A percentile compares a stretch with the other conserved stretches of the same genome.
Conservation (phyloP, 371 early-diverging fungal genomes). For the Enterospora canceri region DNA sequence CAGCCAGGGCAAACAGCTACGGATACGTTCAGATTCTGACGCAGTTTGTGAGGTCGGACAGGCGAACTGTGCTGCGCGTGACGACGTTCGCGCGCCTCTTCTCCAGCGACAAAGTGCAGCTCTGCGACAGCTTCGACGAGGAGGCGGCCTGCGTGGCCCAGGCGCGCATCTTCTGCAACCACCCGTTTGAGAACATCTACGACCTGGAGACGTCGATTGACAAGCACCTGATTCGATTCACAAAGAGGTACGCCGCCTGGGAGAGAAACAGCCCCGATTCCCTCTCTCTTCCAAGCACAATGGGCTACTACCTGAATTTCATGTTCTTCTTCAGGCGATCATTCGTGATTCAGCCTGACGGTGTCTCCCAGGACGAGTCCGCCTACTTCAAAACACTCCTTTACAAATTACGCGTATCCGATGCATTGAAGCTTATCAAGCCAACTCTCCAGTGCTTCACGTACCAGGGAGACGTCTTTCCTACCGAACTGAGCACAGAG, state of each 20-base stretch:
- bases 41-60: slow-evolving; percentile 45
- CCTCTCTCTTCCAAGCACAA: slow-evolving; percentile 77
- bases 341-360: slow-evolving; percentile 94
- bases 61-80: slow-evolving; percentile 36
- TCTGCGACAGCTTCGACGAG: slow-evolving; percentile 84
- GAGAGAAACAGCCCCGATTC: slow-evolving; percentile 80
- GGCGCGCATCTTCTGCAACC: slow-evolving; percentile 88
- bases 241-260: slow-evolving; percentile 85
- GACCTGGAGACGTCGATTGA: slow-evolving; percentile 95
- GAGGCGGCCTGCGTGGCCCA: slow-evolving; percentile 93
- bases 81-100: slow-evolving; percentile 54
- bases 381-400: slow-evolving; percentile 70
- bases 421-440: slow-evolving; percentile 88
- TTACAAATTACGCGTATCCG: slow-evolving; percentile 30
- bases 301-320: slow-evolving; percentile 94
- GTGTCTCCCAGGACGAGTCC: slow-evolving; percentile 93
- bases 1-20: slow-evolving; percentile 26
- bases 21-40: slow-evolving; percentile 55
- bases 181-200: slow-evolving; percentile 87
- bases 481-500: slow-evolving; percentile 86
- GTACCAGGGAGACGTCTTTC: slow-evolving; percentile 72
- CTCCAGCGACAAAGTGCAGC: slow-evolving; percentile 66
- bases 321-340: slow-evolving; percentile 95
- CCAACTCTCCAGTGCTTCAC: slow-evolving; percentile 83
- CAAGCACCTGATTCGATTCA: slow-evolving; percentile 88